phyloP scores from a whole-genome alignment of 2,329 filamentous ascomycete genomes.

The Alternaria metachromatica region DNA sequence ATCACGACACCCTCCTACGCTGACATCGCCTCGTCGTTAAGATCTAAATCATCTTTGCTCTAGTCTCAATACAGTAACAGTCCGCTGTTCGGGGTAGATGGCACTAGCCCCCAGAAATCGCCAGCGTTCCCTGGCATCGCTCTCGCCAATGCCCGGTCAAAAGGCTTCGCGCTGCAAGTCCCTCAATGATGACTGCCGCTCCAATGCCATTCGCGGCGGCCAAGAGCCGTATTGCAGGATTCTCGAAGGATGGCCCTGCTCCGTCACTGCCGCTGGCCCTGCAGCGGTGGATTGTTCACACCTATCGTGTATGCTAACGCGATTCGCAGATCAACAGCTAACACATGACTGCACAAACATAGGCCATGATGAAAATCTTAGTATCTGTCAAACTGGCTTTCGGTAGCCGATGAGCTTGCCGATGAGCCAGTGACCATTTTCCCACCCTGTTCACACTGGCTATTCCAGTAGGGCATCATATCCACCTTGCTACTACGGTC shows the following conservation, averaged over 20 bases:
- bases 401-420: conserved; percentile 25
- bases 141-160: conserved; percentile 33
- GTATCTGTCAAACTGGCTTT: conserved; percentile 18
- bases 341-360: conserved; percentile 34
- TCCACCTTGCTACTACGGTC: neutral
- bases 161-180: conserved; percentile 30
- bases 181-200: conserved; percentile 25
- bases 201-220: conserved; percentile 26
- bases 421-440: conserved; percentile 29
- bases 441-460: neutral
- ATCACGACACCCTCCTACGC: conserved; percentile 16
- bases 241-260: conserved; percentile 36
- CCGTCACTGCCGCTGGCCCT: conserved; percentile 19
- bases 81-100: conserved; percentile 40
- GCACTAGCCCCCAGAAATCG: conserved; percentile 7
- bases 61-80: conserved; percentile 17
- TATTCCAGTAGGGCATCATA: neutral
- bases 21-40: conserved; percentile 19
- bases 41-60: conserved; percentile 17
- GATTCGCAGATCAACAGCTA: conserved; percentile 28
- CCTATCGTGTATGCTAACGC: conserved; percentile 27
- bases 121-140: conserved; percentile 12
- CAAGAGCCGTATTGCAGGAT: conserved; percentile 27
- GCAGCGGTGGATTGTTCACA: conserved; percentile 17
- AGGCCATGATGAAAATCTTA: conserved; percentile 21